Conservation (phyloP, 192 early-diverging fungal genomes). For the Linnemannia exigua region DNA sequence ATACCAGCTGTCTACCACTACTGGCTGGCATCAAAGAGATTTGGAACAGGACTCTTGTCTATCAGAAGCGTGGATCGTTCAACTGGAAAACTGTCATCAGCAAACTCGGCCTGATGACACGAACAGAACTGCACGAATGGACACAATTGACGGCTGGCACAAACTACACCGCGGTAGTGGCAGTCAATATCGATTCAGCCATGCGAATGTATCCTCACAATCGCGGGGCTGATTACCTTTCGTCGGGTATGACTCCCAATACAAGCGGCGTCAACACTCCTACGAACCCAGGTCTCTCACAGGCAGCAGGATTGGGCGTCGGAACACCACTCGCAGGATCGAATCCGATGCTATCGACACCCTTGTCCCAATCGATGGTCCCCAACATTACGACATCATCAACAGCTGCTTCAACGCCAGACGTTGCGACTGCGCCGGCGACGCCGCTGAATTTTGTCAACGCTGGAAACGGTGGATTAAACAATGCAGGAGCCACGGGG, state of each 20-base stretch:
- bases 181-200: conserved; percentile 27
- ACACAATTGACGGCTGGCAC: conserved; percentile 14
- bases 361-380: conserved; percentile 9
- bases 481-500: conserved; percentile 6
- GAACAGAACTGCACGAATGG: conserved; percentile 58
- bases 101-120: conserved; percentile 66
- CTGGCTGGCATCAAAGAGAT: conserved; percentile 53
- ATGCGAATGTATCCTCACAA: conserved; percentile 37
- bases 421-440: conserved; percentile 5
- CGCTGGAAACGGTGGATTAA: conserved; percentile 3
- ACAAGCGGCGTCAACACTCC: conserved; percentile 30
- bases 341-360: conserved; percentile 8
- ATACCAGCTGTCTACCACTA: conserved; percentile 6
- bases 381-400: background rate
- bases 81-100: conserved; percentile 64
- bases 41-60: conserved; percentile 58
- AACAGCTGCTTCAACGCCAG: conserved; percentile 21
- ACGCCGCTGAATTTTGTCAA: conserved; percentile 21
- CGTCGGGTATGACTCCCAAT: conserved; percentile 19
- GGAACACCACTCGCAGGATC: conserved; percentile 13
- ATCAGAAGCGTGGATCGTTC: conserved; percentile 58
- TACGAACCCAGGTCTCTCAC: background rate
- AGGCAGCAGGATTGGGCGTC: conserved; percentile 2
- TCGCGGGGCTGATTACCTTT: conserved; percentile 17
- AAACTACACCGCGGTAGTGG: conserved; percentile 31